A percentile compares a stretch with the other conserved stretches of the same genome.
Conservation (phyloP, 257 asterid species). For the Solanum paucissectum region DNA sequence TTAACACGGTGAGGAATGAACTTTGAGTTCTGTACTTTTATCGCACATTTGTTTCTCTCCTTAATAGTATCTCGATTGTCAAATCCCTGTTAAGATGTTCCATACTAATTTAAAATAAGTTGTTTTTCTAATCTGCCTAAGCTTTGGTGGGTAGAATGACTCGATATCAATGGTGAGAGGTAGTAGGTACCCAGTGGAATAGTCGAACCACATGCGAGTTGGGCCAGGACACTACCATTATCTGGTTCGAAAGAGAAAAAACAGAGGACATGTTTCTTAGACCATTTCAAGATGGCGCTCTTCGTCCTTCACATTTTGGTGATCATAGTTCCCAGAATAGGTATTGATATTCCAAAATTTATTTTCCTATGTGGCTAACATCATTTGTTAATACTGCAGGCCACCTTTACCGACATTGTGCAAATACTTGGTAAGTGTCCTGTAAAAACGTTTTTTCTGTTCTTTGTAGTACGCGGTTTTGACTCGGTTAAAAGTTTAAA, state of each 20-base stretch:
- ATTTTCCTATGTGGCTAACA: background rate
- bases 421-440: slow-evolving; percentile 64
- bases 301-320: background rate
- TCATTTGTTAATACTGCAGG: slow-evolving; percentile 39
- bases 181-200: background rate
- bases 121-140: background rate
- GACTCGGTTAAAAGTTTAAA: background rate
- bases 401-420: slow-evolving; percentile 89
- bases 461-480: background rate
- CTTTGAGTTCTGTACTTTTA: background rate
- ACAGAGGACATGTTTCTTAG: background rate
- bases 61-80: background rate
- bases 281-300: background rate
- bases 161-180: background rate
- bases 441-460: background rate
- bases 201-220: background rate
- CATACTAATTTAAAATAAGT: background rate
- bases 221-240: background rate
- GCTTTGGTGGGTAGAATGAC: background rate
- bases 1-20: slow-evolving; percentile 34
- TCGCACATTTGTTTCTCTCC: background rate
- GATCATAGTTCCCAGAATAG: background rate
- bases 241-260: background rate
- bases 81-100: background rate
- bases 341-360: background rate